A percentile compares a stretch with the other conserved stretches of the same genome.
phyloP scores from a whole-genome alignment of 345 rosid genomes.

The Populus ilicifolia region DNA sequence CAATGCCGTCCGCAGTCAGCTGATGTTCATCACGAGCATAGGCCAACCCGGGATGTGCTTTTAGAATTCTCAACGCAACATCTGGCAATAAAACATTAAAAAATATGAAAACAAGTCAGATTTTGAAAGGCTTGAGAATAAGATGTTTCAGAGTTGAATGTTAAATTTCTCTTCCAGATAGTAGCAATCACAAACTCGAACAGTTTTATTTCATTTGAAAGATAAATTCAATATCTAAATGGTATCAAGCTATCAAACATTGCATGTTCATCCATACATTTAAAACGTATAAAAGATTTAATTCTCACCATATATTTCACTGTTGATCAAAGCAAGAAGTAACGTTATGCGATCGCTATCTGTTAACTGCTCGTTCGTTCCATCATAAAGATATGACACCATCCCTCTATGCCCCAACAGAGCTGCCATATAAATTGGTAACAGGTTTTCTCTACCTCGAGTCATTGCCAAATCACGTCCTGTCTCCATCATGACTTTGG shows the following conservation, averaged over 20 bases:
- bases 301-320: conserved; percentile 5
- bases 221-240: background rate
- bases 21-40: background rate
- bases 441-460: background rate
- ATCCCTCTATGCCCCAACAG: conserved; percentile 10
- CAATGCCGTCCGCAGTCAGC: conserved; percentile 7
- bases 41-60: background rate
- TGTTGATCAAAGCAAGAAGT: background rate
- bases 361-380: background rate
- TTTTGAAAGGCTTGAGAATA: too few species aligned
- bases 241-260: too few species aligned
- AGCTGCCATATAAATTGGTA: conserved; percentile 17
- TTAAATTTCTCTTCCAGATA: too few species aligned
- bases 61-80: conserved; percentile 4
- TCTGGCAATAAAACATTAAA: background rate
- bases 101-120: too few species aligned
- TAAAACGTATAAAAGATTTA: too few species aligned
- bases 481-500: background rate
- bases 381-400: conserved; percentile 13
- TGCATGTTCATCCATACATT: background rate
- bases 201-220: too few species aligned
- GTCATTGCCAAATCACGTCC: background rate
- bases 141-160: too few species aligned
- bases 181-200: too few species aligned
- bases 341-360: background rate